Conservation (phyloP, 2,329 filamentous ascomycete species). For the Penicillium griseofulvum region DNA sequence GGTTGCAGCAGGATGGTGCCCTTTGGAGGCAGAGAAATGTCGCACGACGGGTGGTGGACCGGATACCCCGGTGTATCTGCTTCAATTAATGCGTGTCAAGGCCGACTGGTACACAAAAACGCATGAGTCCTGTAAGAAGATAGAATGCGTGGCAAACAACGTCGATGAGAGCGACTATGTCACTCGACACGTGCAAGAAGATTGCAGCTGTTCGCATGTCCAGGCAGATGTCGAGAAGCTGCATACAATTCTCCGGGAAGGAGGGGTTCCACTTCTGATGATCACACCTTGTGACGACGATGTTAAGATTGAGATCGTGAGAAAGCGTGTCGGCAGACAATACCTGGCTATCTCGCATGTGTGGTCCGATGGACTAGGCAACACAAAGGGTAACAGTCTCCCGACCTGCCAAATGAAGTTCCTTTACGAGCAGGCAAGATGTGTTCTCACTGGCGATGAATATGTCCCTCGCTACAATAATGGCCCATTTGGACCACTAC, state of each 20-base stretch:
- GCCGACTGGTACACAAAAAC: not conserved
- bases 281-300: not conserved
- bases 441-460: not conserved
- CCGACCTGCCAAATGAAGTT: not conserved
- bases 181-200: constrained; percentile 6
- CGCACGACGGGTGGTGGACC: not conserved
- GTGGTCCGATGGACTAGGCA: not conserved
- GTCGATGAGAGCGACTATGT: constrained; percentile 12
- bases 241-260: not conserved
- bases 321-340: not conserved
- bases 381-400: not conserved
- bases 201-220: constrained; percentile 5
- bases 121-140: not conserved
- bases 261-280: not conserved
- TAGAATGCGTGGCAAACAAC: constrained; percentile 13
- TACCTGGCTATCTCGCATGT: not conserved
- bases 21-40: not conserved
- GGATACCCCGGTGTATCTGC: not conserved
- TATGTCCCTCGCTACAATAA: not conserved
- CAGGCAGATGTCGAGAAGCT: not conserved
- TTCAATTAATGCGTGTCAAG: not conserved
- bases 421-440: not conserved
- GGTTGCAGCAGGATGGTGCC: not conserved
- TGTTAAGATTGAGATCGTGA: not conserved
- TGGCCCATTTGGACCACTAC: not conserved